Base-by-base conservation (phyloP, 768 basidiomycete species). In the Suillus sp. region DNA sequence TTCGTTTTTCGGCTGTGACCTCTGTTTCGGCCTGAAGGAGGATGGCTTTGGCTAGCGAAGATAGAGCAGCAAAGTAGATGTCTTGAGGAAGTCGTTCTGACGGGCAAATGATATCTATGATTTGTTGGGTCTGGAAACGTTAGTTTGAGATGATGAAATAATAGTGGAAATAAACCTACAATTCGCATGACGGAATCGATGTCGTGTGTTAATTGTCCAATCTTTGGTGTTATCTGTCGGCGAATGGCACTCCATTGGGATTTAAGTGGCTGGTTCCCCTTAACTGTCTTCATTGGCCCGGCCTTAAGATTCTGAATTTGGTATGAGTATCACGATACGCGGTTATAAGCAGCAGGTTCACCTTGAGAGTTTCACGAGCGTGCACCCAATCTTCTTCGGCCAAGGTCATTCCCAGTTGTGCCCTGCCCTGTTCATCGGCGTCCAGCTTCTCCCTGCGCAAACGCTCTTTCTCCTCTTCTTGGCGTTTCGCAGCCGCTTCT, bases 11-110 rank as follows among this genome's bases (percentile, higher is more conserved):
- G 2, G 95, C 95, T 1, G 91, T 86, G 10, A 96, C 92, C 75
- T 99, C 96, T 0, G 89, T 91, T 78, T 97, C 95, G 20, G 95
- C 95, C 78, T 98, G 96, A 38, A 92, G 82, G 50, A 98, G 82
- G 64, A 99, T 88, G 20, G 87, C 80, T 72, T 99, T 98, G 54
- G 93, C 81, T 45, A 98, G 84, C n/a, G 95, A 90, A 25, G 92
- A 95, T 51, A 96, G 84, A 25, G 90, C 82, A 57, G 93, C 92
- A 54, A 81, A 74, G 72, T 95, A 96, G 60, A 91, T 77, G n/a
- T 72, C 67, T 42, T 67, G 65, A 14, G 74, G 71, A 61, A 71
- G 67, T 0, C 66, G 68, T 22, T 70, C 69, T 14, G 68, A 64
- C 13, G 80, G 76, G 30, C 68, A 64, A 50, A 86, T 67, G 34